phyloP scores from a whole-genome alignment of 345 rosid species.

The Salix arbutifolia region DNA sequence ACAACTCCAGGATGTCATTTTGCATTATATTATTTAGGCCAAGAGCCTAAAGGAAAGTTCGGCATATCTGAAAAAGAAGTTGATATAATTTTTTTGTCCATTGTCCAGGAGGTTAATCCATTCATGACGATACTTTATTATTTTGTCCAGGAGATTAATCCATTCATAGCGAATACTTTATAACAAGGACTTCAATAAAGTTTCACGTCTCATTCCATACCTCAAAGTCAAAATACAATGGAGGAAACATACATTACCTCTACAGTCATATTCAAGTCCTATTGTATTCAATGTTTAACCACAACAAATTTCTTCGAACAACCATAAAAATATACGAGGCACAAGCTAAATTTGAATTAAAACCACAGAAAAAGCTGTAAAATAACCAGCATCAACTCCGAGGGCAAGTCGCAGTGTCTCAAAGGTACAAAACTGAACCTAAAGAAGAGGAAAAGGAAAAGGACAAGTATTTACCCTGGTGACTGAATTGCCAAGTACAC shows the following conservation, averaged over 20 bases:
- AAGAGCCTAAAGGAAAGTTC: neutral
- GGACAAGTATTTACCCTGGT: constrained; percentile 2
- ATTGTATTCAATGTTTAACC: neutral
- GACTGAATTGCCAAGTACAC: neutral
- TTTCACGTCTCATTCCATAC: neutral
- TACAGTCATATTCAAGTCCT: neutral
- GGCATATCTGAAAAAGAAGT: neutral
- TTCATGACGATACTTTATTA: neutral
- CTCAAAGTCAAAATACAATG: neutral
- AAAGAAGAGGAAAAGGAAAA: neutral
- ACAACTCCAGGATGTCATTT: neutral
- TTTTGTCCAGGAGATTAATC: neutral
- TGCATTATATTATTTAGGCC: neutral
- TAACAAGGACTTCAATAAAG: neutral
- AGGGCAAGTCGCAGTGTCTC: neutral
- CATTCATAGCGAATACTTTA: neutral
- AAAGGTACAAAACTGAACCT: neutral
- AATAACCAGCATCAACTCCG: neutral
- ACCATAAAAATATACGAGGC: neutral
- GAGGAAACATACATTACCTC: neutral
- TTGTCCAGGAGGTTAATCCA: neutral
- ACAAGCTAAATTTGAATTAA: neutral
- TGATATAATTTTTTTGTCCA: neutral
- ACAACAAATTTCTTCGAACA: neutral
- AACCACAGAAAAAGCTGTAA: neutral